These are phyloP conservation scores for Ustilago tritici DNA, from an alignment of 1,284 basidiomycete genomes.

Conservation along the genomic window DNA sequence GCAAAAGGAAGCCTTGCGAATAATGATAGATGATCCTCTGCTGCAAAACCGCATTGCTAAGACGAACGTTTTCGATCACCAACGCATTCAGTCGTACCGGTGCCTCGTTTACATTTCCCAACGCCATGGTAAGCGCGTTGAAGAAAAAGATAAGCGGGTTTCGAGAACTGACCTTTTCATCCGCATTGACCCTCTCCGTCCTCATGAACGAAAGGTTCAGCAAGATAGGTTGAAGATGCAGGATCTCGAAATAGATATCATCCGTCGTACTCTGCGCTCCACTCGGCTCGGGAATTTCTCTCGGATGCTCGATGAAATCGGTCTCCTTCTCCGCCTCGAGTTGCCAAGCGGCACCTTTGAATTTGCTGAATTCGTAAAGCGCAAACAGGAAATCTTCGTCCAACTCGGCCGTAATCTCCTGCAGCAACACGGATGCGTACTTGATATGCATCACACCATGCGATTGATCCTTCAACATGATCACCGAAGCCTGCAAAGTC, in stretches of 20 bases:
- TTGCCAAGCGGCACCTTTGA: conserved; percentile 75
- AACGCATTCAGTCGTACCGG: conserved; percentile 95
- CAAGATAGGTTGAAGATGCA: conserved; percentile 95
- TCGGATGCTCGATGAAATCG: conserved; percentile 80
- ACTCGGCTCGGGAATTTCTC: conserved; percentile 83
- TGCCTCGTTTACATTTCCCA: conserved; percentile 97
- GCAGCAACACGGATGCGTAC: conserved; percentile 92
- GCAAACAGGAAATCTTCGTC: conserved; percentile 98
- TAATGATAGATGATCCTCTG: conserved; percentile 91
- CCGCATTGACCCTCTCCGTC: conserved; percentile 90
- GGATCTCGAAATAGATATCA: conserved; percentile 93
- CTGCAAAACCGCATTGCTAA: conserved; percentile 86
- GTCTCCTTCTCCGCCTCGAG: conserved; percentile 44
- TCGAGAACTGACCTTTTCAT: conserved; percentile 74
- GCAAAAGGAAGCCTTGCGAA: conserved; percentile 90
- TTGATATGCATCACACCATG: conserved; percentile 97
- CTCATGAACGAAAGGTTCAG: conserved; percentile 96
- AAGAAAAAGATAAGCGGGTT: conserved; percentile 94
- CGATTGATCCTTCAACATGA: conserved; percentile 85
- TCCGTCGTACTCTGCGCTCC: conserved; percentile 70
- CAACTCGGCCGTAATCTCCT: conserved; percentile 92
- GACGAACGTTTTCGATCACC: conserved; percentile 91
- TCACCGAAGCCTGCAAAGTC: conserved; percentile 87
- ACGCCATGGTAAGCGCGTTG: conserved; percentile 94
- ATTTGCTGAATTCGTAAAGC: conserved; percentile 89